Evolutionary conservation across 495 filamentous ascomycete genomes (phyloP), one percentile per base, ranked within the genome.

Genomic region (Pyrenopolyporus hunteri): DNA sequence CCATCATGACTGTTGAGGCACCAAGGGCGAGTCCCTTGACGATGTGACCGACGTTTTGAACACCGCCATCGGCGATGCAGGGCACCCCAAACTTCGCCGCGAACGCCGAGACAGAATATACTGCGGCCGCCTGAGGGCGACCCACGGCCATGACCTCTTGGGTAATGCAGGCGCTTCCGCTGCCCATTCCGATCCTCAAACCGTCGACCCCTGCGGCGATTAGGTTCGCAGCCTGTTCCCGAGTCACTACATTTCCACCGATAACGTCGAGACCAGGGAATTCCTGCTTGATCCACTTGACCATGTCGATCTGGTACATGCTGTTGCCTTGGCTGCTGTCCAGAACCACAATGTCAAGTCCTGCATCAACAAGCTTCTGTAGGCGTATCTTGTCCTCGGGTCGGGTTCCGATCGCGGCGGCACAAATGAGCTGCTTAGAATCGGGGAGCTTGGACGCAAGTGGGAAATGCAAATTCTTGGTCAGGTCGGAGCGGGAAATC

Each of bases 101-200:
- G 67, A 98, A 99, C 19, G 80, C 75, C 57, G 89, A 85, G 63
- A 98, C 93, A 69, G 88, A 91, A 80, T 87, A 91, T 55, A 99
- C 93, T 31, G 93, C 84, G 8, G 90, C 89, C 13, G 94, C 94
- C 78, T 99, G 94, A 56, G 94, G 94, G 64, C 94, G 88, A 31
- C 94, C 94, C 35, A 97, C 92, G 49, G 94, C 94, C 94, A 99
- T 99, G 69, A 99, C 94, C 79, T 99, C 94, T 78, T 99, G 94
- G 40, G 94, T 99, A 70, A 99, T 99, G 78, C 94, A 99, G 69
- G 94, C 94, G 66, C 89, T 94, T 68, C 94, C 94, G 72, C 90
- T 93, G 66, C 94, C 94, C 94, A 99, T 99, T 73, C 94, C 94
- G 75, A 99, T 99, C 70, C 94, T 89, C 63, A 99, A 87, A 64